Conservation (phyloP, 2,329 filamentous ascomycete species). For the Fusarium sambucinum region DNA sequence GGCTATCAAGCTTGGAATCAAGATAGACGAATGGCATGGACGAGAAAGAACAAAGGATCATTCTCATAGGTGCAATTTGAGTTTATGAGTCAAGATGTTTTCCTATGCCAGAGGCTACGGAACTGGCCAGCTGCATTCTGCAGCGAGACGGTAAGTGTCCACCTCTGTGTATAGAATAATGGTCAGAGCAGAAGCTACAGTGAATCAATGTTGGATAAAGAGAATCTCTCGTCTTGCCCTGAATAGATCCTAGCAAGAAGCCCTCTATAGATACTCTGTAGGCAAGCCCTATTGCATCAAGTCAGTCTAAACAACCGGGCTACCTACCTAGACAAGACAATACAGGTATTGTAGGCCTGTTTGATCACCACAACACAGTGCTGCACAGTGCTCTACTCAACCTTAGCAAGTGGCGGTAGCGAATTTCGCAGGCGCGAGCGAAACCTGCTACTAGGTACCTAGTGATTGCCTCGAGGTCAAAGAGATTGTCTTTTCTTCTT, state of each 20-base stretch:
- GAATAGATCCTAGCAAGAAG: no score
- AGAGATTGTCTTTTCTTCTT: constrained; percentile 12
- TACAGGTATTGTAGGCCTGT: not conserved
- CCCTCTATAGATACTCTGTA: no score
- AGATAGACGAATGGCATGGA: constrained; percentile 6
- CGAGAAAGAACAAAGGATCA: not conserved
- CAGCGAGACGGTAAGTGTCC: not conserved
- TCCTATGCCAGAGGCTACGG: not conserved
- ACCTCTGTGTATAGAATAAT: constrained; percentile 7
- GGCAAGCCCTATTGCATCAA: not conserved
- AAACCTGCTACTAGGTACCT: not conserved
- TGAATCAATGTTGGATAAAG: constrained; percentile 15
- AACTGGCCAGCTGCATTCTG: not conserved
- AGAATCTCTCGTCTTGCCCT: not conserved
- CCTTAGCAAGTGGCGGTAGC: constrained; percentile 42
- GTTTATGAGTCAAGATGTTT: not conserved
- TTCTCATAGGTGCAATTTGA: not conserved
- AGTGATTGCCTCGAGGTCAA: constrained; percentile 20
- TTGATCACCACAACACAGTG: constrained; percentile 23
- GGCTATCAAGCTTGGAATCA: constrained; percentile 3
- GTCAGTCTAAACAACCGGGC: not conserved
- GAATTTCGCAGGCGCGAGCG: constrained; percentile 13
- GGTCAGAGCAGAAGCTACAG: not conserved
- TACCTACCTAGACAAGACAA: not conserved
- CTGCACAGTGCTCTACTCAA: constrained; percentile 10